phyloP scores from a whole-genome alignment of 345 rosid genomes.

The Eucalyptus globulus region DNA sequence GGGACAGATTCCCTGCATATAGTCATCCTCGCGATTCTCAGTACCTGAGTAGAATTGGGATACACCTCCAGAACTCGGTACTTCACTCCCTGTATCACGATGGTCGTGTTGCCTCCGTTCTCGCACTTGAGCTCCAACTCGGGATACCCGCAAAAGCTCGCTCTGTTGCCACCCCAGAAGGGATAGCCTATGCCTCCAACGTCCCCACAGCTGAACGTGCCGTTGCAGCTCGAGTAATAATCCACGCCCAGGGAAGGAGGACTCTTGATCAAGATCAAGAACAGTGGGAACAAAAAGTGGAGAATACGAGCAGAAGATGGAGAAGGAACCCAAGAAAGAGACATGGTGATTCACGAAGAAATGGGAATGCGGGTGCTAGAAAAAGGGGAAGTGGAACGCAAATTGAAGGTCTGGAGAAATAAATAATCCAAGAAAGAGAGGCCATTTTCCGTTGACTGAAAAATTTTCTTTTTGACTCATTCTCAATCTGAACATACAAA shows the following conservation, averaged over 20 bases:
- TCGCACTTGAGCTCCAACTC: conserved; percentile 10
- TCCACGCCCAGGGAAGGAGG: background rate
- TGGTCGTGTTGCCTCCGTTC: background rate
- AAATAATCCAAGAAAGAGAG: too few species aligned
- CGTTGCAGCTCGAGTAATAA: background rate
- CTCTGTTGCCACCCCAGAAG: conserved; percentile 13
- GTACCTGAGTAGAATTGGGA: background rate
- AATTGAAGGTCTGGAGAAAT: background rate
- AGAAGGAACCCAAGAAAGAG: background rate
- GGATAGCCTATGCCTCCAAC: background rate
- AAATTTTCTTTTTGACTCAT: too few species aligned
- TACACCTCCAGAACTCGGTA: background rate
- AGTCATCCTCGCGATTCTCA: conserved; percentile 11
- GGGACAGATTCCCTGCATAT: background rate
- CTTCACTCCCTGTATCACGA: background rate
- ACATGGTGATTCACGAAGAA: background rate
- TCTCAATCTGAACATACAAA: too few species aligned
- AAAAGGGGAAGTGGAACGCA: background rate
- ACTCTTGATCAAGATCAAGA: background rate
- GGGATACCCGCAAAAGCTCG: conserved; percentile 8
- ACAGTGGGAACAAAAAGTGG: background rate
- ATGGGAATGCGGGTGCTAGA: background rate
- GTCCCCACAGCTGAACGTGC: conserved; percentile 3
- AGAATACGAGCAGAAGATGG: background rate
- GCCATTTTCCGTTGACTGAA: background rate